Conservation (phyloP, 2,329 filamentous ascomycete genomes). For the Monilinia fructicola region DNA sequence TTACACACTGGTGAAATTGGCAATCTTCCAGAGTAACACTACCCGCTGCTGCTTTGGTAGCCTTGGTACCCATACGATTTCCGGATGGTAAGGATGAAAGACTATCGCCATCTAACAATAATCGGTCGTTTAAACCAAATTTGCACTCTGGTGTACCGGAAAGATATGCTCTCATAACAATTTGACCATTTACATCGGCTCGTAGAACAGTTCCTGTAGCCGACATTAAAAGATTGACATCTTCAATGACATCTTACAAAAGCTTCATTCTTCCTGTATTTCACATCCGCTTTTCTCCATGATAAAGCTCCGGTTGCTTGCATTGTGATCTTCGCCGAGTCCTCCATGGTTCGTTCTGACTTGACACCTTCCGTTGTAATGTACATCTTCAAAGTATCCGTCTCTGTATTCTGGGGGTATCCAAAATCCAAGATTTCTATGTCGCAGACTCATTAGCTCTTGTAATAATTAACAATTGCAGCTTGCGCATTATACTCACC, state of each 20-base stretch:
- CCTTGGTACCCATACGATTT: conserved; percentile 78
- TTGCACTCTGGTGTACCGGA: conserved; percentile 98
- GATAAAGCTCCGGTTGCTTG: conserved; percentile 96
- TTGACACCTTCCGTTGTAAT: conserved; percentile 99
- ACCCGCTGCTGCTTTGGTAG: conserved; percentile 91
- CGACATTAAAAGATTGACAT: conserved; percentile 99
- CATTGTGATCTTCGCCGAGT: conserved; percentile 98
- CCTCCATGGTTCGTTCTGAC: conserved; percentile 79
- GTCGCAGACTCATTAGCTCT: not conserved
- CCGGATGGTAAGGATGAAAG: conserved; percentile 67
- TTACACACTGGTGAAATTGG: conserved; percentile 98
- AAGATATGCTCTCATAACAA: conserved; percentile 97
- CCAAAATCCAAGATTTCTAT: conserved; percentile 97
- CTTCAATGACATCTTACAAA: conserved; percentile 98
- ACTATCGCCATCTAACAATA: conserved; percentile 80
- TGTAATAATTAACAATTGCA: not conserved
- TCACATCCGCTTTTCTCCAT: conserved; percentile 95
- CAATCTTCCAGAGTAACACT: conserved; percentile 96
- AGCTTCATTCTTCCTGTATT: conserved; percentile 98
- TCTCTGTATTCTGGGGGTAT: conserved; percentile 98
- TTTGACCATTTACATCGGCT: conserved; percentile 95
- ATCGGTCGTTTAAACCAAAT: conserved; percentile 93
- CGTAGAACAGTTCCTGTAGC: conserved; percentile 91
- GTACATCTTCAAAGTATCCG: conserved; percentile 99
- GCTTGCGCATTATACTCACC: conserved; percentile 52